Evolutionary conservation across 2,329 filamentous ascomycete genomes (phyloP), one percentile per base, ranked within the genome.

Genomic region (Pleurostoma richardsiae): DNA sequence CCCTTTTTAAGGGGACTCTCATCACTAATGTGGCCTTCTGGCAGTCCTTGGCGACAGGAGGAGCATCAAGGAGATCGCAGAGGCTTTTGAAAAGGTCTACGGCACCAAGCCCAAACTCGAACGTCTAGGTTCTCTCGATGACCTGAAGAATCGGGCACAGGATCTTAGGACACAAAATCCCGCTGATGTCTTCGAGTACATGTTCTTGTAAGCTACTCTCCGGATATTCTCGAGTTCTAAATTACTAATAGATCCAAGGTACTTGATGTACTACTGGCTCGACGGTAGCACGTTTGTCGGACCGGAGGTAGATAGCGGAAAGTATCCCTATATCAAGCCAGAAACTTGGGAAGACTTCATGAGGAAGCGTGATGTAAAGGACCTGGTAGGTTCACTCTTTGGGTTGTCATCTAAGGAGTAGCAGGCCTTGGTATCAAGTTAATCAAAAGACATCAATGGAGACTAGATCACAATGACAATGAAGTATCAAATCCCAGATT

Each of bases 21-120:
- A 19, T 19, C 19, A 2, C 19, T 19, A 19, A 19, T 30, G 5
- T 42, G 31, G 40, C 19, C 10, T 46, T 48, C 10, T 52, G 45
- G 48, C 59, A 72, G 54, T 67, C 55, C 51, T 71, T 52, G 54
- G 70, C 52, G 49, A 69, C 54, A 42, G 53, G 5, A 52, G 53
- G 19, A 56, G 48, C 1, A 56, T 60, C 31, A 50, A 47, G 3
- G 49, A 59, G 29, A 55, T 65, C 10, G 57, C 59, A 4, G 43
- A 45, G 26, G 48, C 49, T 3, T 60, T 59, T 36, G 52, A 59
- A 27, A 51, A 50, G 10, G 57, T 59, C 2, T 63, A 62, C 39
- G 54, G 56, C 5, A 41, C 54, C 5, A 52, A 51, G 42, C 45
- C 53, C 27, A 30, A 53, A 19, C 29, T 63, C 5, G 48, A 61